Evolutionary conservation across 2,329 filamentous ascomycete genomes (phyloP), one percentile per base, ranked within the genome.

Genomic region (Apiospora hydei): DNA sequence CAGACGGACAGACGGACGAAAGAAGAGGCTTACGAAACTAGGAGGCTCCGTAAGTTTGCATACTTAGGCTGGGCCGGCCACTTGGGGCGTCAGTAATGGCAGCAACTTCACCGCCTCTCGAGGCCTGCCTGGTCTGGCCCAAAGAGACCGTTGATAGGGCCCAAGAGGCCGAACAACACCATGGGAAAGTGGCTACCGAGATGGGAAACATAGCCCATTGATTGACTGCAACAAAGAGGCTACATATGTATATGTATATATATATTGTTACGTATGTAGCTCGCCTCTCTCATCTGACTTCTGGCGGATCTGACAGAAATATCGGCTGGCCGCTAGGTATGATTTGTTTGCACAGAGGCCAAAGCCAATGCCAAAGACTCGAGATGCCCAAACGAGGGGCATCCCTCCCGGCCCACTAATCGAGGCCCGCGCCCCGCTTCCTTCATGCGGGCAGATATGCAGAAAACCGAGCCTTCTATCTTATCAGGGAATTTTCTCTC

Each of bases 351-450:
- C 5, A 16, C 10, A 38, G 24, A 61, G 26, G 26, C 26, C 26
- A 30, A 30, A 30, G n/a, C n/a, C 26, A 30, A 30, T 2, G 26
- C 26, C 26, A 30, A 30, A 61, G 30, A 41, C 30, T 64, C 57
- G 57, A 64, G 18, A 64, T 64, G 57, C 10, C 57, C 57, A 41
- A 61, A 64, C 57, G 57, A 64, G 57, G 57, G 57, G 57, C 57
- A 41, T 16, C 10, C 8, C 10, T 14, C 16, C 18, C 11, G 6
- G 34, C 21, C 30, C 30, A 30, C 34, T 34, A 18, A 64, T 6
- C 21, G 10, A 64, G 10, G 34, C 30, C 57, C 57, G 57, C 57
- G 13, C 57, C 57, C 57, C 57, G 57, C 34, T 64, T 64, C 21
- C 1, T 3, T 18, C 34, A 64, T 64, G 34, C 30, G 38, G 34